Conservation (phyloP, 768 basidiomycete genomes). For the Xerocomellus chrysenteron region DNA sequence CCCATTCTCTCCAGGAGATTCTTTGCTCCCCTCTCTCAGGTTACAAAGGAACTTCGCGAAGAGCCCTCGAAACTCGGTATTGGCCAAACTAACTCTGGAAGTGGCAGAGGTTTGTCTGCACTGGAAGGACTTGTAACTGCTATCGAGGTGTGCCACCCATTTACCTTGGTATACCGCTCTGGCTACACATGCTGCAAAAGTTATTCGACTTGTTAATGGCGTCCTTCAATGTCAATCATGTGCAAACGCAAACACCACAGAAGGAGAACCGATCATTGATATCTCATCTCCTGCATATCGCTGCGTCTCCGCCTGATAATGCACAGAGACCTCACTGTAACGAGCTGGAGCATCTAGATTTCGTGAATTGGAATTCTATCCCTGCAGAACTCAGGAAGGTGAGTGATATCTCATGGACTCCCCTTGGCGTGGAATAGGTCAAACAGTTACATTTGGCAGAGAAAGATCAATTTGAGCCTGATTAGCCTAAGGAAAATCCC, state of each 20-base stretch:
- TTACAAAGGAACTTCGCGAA: conserved; percentile 46
- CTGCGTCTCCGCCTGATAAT: conserved; percentile 54
- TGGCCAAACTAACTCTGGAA: conserved; percentile 52
- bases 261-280: conserved; percentile 30
- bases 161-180: not conserved
- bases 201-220: conserved; percentile 38
- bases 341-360: conserved; percentile 44
- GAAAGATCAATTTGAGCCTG: conserved; percentile 56
- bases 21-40: conserved; percentile 45
- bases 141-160: conserved; percentile 51
- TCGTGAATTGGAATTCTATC: conserved; percentile 57
- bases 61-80: conserved; percentile 54
- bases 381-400: conserved; percentile 65
- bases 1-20: conserved; percentile 58
- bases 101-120: conserved; percentile 57
- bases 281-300: conserved; percentile 60
- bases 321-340: conserved; percentile 59
- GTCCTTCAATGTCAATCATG: conserved; percentile 7
- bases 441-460: conserved; percentile 35
- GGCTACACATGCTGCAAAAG: conserved; percentile 36
- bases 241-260: conserved; percentile 22
- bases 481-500: conserved; percentile 48
- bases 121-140: conserved; percentile 71
- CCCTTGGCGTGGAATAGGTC: not conserved
- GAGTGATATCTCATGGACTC: not conserved